These are phyloP conservation scores for Curvularia lunata DNA, from an alignment of 2,329 filamentous ascomycete species.

Conservation along the genomic window DNA sequence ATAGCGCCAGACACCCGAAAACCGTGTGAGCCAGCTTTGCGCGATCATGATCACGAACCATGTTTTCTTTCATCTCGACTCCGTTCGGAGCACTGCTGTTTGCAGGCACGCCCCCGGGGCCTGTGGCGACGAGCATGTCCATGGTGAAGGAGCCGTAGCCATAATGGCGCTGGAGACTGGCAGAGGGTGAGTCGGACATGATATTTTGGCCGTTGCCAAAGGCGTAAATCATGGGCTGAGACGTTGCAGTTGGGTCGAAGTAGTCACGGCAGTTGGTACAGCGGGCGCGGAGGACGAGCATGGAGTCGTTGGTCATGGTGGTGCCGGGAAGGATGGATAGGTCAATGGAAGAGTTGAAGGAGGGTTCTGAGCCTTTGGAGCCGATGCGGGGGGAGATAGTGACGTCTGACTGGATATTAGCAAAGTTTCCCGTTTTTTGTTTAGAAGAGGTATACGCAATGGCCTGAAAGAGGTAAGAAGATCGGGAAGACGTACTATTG, in stretches of 20 bases:
- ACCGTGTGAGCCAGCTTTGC: conserved; percentile 42
- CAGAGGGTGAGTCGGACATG: conserved; percentile 40
- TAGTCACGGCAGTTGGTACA: conserved; percentile 50
- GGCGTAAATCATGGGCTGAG: conserved; percentile 53
- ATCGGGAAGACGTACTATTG: conserved; percentile 34
- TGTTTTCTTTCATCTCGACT: conserved; percentile 29
- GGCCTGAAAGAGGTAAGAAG: background rate
- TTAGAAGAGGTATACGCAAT: background rate
- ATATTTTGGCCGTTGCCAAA: conserved; percentile 44
- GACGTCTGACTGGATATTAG: conserved; percentile 35
- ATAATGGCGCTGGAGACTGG: conserved; percentile 47
- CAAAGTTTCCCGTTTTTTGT: background rate
- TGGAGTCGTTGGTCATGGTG: conserved; percentile 41
- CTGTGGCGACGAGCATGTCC: conserved; percentile 50
- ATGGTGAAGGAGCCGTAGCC: conserved; percentile 52
- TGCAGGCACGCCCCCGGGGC: conserved; percentile 44
- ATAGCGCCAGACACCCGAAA: conserved; percentile 42
- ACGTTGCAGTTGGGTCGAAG: conserved; percentile 40
- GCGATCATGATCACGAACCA: conserved; percentile 37
- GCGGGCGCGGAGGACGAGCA: conserved; percentile 48
- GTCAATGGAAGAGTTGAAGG: conserved; percentile 33
- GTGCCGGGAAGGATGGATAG: conserved; percentile 42
- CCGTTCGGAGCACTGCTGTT: conserved; percentile 28
- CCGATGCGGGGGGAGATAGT: conserved; percentile 49
- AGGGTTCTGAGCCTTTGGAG: conserved; percentile 46